Percentiles rank a stretch among this genome's conserved stretches.
Evolutionary conservation across 169 alveolate species (phyloP).

Genomic region (Plasmodium billcollinsi): DNA sequence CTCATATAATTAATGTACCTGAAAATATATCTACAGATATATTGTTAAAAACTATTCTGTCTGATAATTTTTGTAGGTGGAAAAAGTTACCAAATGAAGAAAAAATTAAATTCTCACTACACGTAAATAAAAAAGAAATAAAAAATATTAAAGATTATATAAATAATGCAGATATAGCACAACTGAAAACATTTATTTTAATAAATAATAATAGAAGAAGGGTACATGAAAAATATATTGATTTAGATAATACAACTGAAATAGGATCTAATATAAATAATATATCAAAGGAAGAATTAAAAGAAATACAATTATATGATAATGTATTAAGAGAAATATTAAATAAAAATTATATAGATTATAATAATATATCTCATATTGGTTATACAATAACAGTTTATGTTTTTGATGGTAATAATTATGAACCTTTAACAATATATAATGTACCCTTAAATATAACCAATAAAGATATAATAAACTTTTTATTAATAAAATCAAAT

Average conservation of each 20-base stretch:
- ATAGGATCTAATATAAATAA: conserved; percentile 1
- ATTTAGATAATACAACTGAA: conserved; percentile 44
- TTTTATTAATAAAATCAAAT: conserved; percentile 57
- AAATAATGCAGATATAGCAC: conserved; percentile 25
- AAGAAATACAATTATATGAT: conserved; percentile 39
- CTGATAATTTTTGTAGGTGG: conserved; percentile 59
- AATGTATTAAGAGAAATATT: conserved; percentile 52
- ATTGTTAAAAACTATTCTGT: conserved; percentile 32
- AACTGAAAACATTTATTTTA: conserved; percentile 44
- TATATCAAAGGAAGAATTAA: conserved; percentile 24
- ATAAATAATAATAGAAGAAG: background rate
- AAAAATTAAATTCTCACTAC: conserved; percentile 51
- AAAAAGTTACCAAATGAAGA: conserved; percentile 52
- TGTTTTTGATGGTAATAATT: conserved; percentile 43
- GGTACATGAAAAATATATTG: conserved; percentile 12
- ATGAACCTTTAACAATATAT: conserved; percentile 18
- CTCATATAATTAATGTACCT: conserved; percentile 63
- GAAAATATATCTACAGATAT: conserved; percentile 51
- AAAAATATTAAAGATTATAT: conserved; percentile 26
- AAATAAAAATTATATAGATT: conserved; percentile 36
- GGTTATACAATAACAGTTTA: conserved; percentile 44
- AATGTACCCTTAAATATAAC: conserved; percentile 75
- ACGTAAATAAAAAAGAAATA: conserved; percentile 31
- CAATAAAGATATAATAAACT: conserved; percentile 61
- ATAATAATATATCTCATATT: conserved; percentile 21